Base-by-base conservation (phyloP, 352 stramenopile species). In the Globisporangium nodosum region DNA sequence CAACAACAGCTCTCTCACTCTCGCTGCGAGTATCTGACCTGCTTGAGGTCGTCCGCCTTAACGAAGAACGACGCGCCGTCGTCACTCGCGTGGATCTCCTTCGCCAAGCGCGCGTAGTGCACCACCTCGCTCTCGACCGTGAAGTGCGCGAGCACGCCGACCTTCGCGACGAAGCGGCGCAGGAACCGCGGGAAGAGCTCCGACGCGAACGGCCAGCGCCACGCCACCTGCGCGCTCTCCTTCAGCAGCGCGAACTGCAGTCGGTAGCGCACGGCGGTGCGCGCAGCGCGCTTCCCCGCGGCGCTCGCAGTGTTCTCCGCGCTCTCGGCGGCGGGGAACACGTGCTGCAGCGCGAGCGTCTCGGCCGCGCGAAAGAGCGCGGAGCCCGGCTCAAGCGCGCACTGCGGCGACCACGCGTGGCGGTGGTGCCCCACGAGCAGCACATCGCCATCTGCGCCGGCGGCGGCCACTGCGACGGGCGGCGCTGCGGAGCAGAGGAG, bases 231-330 rank as follows among this genome's bases (percentile, higher is more conserved):
- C 15, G 70, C 71, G 16, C 71, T 63, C 49, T 89, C 81, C 30
- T 89, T 88, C 3, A 93, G 59, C 33, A 93, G 55, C 6, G 78
- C 73, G 54, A 91, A 89, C 52, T 85, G 72, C 27, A 90, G 60
- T 45, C 81, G 81, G 54, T 91, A 93, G 40, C 76, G 69, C 12
- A 85, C 65, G 4, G 84, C 72, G 31, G 66, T 66, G 3, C 82
- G 64, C 12, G 82, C 79, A 6, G 40, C 6, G 21, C 51, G 68
- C 48, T 68, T 73, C 11, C 65, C 60, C 24, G 54, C 52, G 30
- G 35, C 35, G 35, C 35, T 43, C 11, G 16, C 33, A 12, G 49
- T 49, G 8, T 5, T 24, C 16, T 43, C 47, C 12, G 24, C 39
- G 37, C 13, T 37, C 16, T 42, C 48, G 3, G 49, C 35, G 9